A percentile compares a stretch with the other conserved stretches of the same genome.
Conservation (phyloP, 495 filamentous ascomycete species). For the Talaromyces stipitatus region DNA sequence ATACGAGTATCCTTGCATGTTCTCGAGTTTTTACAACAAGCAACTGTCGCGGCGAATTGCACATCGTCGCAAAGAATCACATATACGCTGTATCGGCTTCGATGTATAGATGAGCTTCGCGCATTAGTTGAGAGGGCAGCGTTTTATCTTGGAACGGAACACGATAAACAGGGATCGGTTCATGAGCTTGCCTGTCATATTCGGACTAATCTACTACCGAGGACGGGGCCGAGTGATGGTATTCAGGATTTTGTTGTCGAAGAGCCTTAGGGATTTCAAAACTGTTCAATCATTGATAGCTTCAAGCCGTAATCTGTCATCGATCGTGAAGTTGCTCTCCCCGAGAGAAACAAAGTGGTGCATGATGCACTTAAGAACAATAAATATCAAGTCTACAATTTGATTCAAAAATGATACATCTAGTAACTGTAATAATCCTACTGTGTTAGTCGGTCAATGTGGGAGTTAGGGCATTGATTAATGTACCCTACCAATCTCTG, state of each 20-base stretch:
- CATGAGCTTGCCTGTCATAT: not conserved
- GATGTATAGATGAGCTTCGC: not conserved
- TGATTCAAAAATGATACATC: too few relatives aligned
- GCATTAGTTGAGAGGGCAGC: not conserved
- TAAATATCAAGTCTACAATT: too few relatives aligned
- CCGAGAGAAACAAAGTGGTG: too few relatives aligned
- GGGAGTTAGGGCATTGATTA: too few relatives aligned
- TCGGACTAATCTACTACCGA: not conserved
- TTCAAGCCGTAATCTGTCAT: not conserved
- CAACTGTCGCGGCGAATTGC: not conserved
- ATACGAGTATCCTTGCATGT: not conserved
- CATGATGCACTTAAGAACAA: too few relatives aligned
- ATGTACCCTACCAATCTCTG: too few relatives aligned
- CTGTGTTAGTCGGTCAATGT: too few relatives aligned
- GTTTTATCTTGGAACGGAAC: not conserved
- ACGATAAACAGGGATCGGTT: not conserved
- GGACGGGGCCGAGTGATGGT: not conserved
- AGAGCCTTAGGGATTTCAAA: not conserved
- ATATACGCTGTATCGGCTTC: not conserved
- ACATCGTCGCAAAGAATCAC: not conserved
- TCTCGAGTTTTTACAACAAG: not conserved
- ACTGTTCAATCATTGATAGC: not conserved
- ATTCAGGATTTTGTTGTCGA: not conserved
- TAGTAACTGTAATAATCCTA: too few relatives aligned
- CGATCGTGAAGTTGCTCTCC: not conserved